Evolutionary conservation across 192 early-diverging fungal genomes (phyloP).

Genomic region (Linnemannia elongata): DNA sequence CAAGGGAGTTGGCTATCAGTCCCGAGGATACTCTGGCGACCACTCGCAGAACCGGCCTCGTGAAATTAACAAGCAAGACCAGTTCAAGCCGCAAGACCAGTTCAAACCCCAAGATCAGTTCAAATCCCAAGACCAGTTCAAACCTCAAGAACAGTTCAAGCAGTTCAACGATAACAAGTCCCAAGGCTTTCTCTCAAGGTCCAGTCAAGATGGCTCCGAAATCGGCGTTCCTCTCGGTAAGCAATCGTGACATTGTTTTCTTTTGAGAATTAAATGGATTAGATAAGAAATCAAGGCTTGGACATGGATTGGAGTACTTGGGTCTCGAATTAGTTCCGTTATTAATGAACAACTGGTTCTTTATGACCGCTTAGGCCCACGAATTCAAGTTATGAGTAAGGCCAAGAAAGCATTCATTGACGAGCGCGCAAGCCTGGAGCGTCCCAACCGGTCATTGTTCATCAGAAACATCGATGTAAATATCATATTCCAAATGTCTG

Average conservation of each 20-base stretch:
- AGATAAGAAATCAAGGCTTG: background rate
- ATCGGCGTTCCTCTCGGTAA: background rate
- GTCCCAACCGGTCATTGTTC: slow-evolving; percentile 60
- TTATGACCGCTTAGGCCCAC: background rate
- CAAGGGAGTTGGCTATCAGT: background rate
- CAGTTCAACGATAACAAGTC: slow-evolving; percentile 2
- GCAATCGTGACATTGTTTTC: background rate
- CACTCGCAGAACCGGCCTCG: slow-evolving; percentile 1
- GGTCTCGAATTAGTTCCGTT: background rate
- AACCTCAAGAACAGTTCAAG: background rate
- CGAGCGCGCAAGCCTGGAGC: slow-evolving; percentile 52
- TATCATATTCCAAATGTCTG: background rate
- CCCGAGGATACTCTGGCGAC: background rate
- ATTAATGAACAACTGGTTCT: background rate
- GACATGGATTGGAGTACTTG: no score
- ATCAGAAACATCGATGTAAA: slow-evolving; percentile 61
- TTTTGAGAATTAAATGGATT: background rate
- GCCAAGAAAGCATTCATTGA: slow-evolving; percentile 40
- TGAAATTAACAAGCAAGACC: background rate
- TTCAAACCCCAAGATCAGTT: background rate
- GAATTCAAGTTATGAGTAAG: background rate
- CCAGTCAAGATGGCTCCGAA: background rate
- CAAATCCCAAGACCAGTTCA: background rate
- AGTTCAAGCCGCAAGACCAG: background rate
- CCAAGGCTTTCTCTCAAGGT: background rate